Evolutionary conservation across 352 stramenopile species (phyloP).

Genomic region (Pilasporangium apinafurcum): DNA sequence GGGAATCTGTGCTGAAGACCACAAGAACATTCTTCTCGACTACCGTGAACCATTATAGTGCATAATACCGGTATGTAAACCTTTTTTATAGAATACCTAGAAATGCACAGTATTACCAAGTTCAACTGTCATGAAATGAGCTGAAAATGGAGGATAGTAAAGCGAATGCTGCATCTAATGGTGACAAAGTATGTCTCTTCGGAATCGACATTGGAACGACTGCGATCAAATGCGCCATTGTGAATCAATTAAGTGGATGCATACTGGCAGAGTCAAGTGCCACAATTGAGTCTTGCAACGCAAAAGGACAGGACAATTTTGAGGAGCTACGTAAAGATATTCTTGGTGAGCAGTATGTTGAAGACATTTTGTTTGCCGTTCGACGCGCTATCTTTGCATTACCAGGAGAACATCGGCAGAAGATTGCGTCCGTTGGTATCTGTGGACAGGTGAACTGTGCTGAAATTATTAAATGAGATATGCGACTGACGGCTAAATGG

Average conservation of each 20-base stretch:
- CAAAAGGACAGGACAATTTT: neutral
- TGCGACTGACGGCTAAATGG: neutral
- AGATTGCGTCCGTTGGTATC: constrained; percentile 44
- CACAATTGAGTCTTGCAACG: constrained; percentile 1
- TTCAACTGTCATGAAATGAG: too few species aligned
- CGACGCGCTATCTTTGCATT: constrained; percentile 24
- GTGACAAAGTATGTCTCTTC: constrained; percentile 12
- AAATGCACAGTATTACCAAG: too few species aligned
- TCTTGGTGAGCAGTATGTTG: constrained; percentile 34
- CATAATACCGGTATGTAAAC: too few species aligned
- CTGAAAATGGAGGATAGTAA: too few species aligned
- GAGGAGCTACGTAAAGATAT: constrained; percentile 3
- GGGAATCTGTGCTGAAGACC: too few species aligned
- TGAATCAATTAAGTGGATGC: too few species aligned
- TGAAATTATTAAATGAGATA: neutral
- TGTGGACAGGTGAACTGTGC: constrained; percentile 49
- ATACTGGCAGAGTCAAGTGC: too few species aligned
- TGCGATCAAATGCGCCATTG: constrained; percentile 66
- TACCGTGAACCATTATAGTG: too few species aligned
- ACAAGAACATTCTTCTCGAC: too few species aligned
- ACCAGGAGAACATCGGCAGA: constrained; percentile 10
- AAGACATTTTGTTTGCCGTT: constrained; percentile 38
- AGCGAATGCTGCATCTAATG: too few species aligned
- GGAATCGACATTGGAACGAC: constrained; percentile 76
- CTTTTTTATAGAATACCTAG: too few species aligned